A percentile compares a stretch with the other conserved stretches of the same genome.
Evolutionary conservation across 1,284 basidiomycete genomes (phyloP).

Genomic region (Mycosarcoma mackinlayi): DNA sequence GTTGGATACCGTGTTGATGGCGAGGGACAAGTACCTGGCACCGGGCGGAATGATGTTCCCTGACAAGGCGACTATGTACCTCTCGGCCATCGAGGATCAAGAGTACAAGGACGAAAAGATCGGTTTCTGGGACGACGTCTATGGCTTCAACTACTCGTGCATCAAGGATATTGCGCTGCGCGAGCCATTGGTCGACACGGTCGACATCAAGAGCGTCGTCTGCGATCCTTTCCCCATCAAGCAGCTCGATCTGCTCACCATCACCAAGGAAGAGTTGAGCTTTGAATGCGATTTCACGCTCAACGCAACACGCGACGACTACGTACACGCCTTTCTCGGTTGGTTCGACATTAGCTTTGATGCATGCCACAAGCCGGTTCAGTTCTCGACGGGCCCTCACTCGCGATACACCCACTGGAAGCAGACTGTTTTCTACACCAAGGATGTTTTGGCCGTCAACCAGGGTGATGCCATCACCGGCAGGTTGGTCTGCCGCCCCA

Average conservation of each 20-base stretch:
- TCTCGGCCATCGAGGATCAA: constrained; percentile 98
- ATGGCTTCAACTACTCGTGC: constrained; percentile 99
- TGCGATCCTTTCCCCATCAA: constrained; percentile 66
- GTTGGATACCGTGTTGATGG: constrained; percentile 97
- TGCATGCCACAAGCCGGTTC: constrained; percentile 94
- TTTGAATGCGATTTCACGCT: constrained; percentile 86
- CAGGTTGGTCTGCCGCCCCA: constrained; percentile 59
- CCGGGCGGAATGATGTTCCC: constrained; percentile 93
- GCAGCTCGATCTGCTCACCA: constrained; percentile 85
- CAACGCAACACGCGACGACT: constrained; percentile 88
- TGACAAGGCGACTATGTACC: constrained; percentile 89
- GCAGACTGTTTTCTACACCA: constrained; percentile 68
- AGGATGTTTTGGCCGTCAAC: constrained; percentile 61
- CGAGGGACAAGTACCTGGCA: constrained; percentile 91
- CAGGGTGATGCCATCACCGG: constrained; percentile 62
- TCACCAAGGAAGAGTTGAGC: constrained; percentile 92
- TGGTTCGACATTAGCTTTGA: constrained; percentile 99
- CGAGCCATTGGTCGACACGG: constrained; percentile 97
- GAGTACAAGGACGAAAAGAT: constrained; percentile 99
- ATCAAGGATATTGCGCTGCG: constrained; percentile 98
- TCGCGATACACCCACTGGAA: constrained; percentile 69
- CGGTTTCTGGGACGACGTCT: constrained; percentile 95
- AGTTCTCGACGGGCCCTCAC: constrained; percentile 69
- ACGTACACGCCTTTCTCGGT: constrained; percentile 95
- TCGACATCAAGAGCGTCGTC: constrained; percentile 70